phyloP scores from a whole-genome alignment of 768 basidiomycete genomes.

The Infundibulicybe gibba region DNA sequence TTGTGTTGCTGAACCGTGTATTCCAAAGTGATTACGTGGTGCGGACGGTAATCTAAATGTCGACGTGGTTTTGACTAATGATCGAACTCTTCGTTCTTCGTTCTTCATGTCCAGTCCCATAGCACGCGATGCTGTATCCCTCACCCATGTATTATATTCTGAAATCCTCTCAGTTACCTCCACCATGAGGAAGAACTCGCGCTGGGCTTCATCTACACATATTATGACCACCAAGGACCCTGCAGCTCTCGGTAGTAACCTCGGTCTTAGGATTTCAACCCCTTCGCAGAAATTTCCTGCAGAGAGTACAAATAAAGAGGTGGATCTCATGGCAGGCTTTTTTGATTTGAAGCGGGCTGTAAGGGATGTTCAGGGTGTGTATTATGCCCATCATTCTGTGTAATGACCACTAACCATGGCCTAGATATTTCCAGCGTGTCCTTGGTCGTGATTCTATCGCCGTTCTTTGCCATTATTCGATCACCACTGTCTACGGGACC shows the following conservation, averaged over 20 bases:
- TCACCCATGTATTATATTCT: conserved; percentile 78
- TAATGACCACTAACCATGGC: not conserved
- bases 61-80: conserved; percentile 18
- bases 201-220: conserved; percentile 82
- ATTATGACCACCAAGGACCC: conserved; percentile 54
- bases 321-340: conserved; percentile 88
- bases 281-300: conserved; percentile 37
- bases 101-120: conserved; percentile 18
- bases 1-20: no score
- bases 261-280: conserved; percentile 66
- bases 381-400: conserved; percentile 6
- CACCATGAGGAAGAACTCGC: conserved; percentile 95
- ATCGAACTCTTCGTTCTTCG: not conserved
- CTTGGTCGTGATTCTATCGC: conserved; percentile 64
- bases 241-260: conserved; percentile 66
- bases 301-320: conserved; percentile 52
- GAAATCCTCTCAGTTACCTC: conserved; percentile 92
- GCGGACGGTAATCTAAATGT: conserved; percentile 11
- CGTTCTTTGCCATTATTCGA: conserved; percentile 91
- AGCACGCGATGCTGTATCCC: conserved; percentile 39
- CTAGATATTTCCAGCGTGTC: conserved; percentile 59
- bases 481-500: conserved; percentile 95
- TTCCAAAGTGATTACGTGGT: conserved; percentile 3
- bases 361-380: conserved; percentile 62
- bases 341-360: conserved; percentile 77